Percentiles rank a stretch among this genome's conserved stretches.
phyloP scores from a whole-genome alignment of 331 rosid genomes.

The Arachis monticola region DNA sequence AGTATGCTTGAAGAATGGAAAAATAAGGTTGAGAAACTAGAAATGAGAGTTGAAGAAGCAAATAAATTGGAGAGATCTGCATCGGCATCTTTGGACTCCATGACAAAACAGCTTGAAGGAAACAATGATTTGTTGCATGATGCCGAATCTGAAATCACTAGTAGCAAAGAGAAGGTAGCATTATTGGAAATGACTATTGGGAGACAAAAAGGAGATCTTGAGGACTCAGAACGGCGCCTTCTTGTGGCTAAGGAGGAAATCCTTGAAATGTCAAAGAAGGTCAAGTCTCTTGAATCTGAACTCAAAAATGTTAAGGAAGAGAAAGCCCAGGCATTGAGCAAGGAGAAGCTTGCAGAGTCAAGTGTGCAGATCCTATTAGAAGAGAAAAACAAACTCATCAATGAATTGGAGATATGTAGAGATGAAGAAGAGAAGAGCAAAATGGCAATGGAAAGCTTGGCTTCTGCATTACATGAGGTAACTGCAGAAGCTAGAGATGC shows the following conservation, averaged over 20 bases:
- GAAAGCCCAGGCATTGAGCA: slow-evolving; percentile 72
- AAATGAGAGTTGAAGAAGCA: slow-evolving; percentile 65
- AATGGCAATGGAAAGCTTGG: slow-evolving; percentile 92
- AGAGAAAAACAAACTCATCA: slow-evolving; percentile 73
- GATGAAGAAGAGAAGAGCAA: slow-evolving; percentile 90
- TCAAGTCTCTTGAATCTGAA: slow-evolving; percentile 59
- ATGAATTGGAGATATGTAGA: slow-evolving; percentile 74
- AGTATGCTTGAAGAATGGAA: slow-evolving; percentile 77
- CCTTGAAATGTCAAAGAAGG: slow-evolving; percentile 57
- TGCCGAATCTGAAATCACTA: slow-evolving; percentile 73
- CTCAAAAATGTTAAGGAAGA: slow-evolving; percentile 72
- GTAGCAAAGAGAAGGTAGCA: slow-evolving; percentile 76
- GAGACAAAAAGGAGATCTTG: slow-evolving; percentile 73
- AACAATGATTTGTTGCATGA: slow-evolving; percentile 69
- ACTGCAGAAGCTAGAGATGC: slow-evolving; percentile 87
- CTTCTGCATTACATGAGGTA: slow-evolving; percentile 90
- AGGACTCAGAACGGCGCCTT: slow-evolving; percentile 65
- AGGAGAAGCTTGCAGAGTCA: slow-evolving; percentile 83
- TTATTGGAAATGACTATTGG: slow-evolving; percentile 77
- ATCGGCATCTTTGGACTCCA: slow-evolving; percentile 75
- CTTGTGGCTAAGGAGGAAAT: slow-evolving; percentile 62
- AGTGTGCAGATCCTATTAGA: slow-evolving; percentile 74
- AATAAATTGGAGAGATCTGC: slow-evolving; percentile 80
- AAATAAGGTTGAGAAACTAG: slow-evolving; percentile 66
- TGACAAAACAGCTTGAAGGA: slow-evolving; percentile 72